These are phyloP conservation scores for Macrolepiota fuliginosa DNA, from an alignment of 768 basidiomycete genomes.

Conservation along the genomic window DNA sequence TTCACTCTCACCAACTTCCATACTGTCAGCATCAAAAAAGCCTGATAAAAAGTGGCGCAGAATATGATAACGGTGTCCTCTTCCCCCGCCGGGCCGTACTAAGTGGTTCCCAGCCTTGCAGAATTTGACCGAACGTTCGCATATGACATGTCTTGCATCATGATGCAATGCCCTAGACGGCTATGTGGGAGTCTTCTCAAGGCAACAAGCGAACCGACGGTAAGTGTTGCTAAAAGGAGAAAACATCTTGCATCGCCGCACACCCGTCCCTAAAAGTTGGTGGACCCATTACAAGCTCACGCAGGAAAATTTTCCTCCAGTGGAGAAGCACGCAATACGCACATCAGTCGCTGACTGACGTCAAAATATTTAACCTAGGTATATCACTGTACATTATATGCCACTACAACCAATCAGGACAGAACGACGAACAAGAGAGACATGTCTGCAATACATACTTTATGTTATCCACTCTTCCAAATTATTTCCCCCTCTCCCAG, in stretches of 20 bases:
- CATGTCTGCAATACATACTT: conserved; percentile 17
- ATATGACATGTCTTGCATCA: too few relatives aligned
- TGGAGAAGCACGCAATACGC: neutral
- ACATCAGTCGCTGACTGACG: neutral
- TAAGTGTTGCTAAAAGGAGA: neutral
- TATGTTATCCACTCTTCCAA: neutral
- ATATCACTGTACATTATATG: neutral
- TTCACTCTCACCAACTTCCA: too few relatives aligned
- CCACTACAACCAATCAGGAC: neutral
- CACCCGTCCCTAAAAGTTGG: neutral
- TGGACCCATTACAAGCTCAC: neutral
- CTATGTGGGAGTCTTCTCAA: neutral
- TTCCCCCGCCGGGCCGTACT: too few relatives aligned
- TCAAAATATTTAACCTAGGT: neutral
- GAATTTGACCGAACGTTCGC: too few relatives aligned
- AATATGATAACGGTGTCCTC: too few relatives aligned
- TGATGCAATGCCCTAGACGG: too few relatives aligned
- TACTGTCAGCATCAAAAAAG: too few relatives aligned
- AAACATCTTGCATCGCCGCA: neutral
- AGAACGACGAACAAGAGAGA: neutral
- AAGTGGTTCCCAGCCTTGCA: too few relatives aligned
- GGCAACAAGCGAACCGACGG: neutral
- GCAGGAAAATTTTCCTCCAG: neutral
- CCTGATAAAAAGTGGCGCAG: too few relatives aligned
- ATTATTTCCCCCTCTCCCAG: neutral